phyloP scores from a whole-genome alignment of 1,284 basidiomycete species.

The Ustilago curta region DNA sequence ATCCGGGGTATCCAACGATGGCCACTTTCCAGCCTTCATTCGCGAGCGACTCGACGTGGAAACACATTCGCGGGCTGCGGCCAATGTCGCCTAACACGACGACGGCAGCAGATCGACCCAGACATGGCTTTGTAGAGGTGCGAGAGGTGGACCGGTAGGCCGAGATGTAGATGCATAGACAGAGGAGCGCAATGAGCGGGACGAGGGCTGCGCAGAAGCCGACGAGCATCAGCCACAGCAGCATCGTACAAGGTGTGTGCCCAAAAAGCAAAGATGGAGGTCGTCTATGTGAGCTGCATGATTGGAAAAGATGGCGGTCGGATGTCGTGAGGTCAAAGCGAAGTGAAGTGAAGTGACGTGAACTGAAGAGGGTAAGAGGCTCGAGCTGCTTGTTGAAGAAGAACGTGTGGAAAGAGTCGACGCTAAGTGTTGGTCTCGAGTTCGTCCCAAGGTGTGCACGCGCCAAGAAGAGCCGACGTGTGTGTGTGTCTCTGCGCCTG shows the following conservation, averaged over 20 bases:
- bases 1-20: constrained; percentile 80
- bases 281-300: not conserved
- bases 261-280: not conserved
- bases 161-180: constrained; percentile 55
- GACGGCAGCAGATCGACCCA: constrained; percentile 75
- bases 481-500: too few relatives aligned
- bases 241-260: constrained; percentile 9
- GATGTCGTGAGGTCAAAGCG: not conserved
- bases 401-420: too few relatives aligned
- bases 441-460: too few relatives aligned
- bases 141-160: constrained; percentile 40
- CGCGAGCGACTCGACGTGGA: constrained; percentile 92
- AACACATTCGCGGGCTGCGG: constrained; percentile 97
- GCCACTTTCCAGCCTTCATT: constrained; percentile 82
- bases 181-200: constrained; percentile 39
- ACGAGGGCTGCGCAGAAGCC: constrained; percentile 36
- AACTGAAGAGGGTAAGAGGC: too few relatives aligned
- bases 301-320: not conserved
- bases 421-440: too few relatives aligned
- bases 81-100: constrained; percentile 96
- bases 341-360: too few relatives aligned
- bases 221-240: constrained; percentile 44
- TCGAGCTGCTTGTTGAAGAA: too few relatives aligned
- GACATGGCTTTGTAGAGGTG: constrained; percentile 16
- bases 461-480: too few relatives aligned